phyloP scores from a whole-genome alignment of 306 rosid genomes.

The Fragaria vesca region DNA sequence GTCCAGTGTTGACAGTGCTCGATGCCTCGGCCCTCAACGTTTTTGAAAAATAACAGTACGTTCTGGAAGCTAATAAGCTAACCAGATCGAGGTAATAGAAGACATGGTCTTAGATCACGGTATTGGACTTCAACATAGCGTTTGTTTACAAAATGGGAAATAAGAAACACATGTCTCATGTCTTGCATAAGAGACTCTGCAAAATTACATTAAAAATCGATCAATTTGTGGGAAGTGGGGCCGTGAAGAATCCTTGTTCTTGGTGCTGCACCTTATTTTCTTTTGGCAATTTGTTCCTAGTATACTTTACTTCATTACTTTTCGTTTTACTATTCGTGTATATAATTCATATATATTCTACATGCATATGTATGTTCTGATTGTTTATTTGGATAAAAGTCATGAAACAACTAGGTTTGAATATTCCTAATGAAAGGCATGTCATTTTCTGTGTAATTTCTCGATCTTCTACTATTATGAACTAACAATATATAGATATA shows the following conservation, averaged over 20 bases:
- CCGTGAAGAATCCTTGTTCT: not conserved
- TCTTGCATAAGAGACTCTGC: not conserved
- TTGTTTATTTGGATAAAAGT: not conserved
- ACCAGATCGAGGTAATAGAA: not conserved
- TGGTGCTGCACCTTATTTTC: not conserved
- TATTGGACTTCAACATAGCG: not conserved
- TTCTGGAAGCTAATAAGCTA: not conserved
- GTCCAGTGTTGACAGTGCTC: not conserved
- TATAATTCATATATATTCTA: not conserved
- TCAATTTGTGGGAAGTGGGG: not conserved
- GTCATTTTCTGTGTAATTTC: not conserved
- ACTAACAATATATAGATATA: too few species aligned
- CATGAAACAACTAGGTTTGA: not conserved
- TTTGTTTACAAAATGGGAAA: not conserved
- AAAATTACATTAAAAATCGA: not conserved
- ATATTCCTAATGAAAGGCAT: not conserved
- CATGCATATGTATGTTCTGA: not conserved
- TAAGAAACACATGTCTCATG: conserved; percentile 8
- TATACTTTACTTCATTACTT: not conserved
- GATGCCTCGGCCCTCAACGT: not conserved
- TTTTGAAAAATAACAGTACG: not conserved
- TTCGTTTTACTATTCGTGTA: not conserved
- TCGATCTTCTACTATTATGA: too few species aligned
- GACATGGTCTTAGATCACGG: not conserved
- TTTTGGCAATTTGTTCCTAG: not conserved